These are phyloP conservation scores for Microdochium nivale DNA, from an alignment of 2,329 filamentous ascomycete species.

Conservation along the genomic window DNA sequence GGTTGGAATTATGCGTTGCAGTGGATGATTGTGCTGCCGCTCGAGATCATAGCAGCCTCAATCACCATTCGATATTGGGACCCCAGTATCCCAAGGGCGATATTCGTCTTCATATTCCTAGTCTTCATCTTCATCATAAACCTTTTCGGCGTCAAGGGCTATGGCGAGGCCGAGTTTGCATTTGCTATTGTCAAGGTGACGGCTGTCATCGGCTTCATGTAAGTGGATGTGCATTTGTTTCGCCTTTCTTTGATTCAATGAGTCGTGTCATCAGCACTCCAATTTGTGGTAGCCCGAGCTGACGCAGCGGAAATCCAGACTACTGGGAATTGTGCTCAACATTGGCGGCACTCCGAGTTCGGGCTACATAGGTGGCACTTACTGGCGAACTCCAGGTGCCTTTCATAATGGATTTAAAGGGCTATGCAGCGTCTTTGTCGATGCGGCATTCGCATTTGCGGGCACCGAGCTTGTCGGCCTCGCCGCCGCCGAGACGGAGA, in stretches of 20 bases:
- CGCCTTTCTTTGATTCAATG: too few species aligned
- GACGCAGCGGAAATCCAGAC: constrained; percentile 33
- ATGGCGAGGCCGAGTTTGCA: constrained; percentile 83
- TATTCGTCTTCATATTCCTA: constrained; percentile 80
- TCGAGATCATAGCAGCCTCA: constrained; percentile 81
- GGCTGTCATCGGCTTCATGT: constrained; percentile 85
- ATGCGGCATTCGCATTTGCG: constrained; percentile 67
- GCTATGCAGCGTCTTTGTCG: constrained; percentile 70
- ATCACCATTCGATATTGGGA: constrained; percentile 81
- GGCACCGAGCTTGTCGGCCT: constrained; percentile 71
- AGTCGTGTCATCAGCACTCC: too few species aligned
- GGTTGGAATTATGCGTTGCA: constrained; percentile 90
- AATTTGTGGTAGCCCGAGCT: constrained; percentile 3
- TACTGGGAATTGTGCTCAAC: constrained; percentile 80
- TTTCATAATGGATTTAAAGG: constrained; percentile 79
- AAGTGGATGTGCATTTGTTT: too few species aligned
- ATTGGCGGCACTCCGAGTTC: constrained; percentile 66
- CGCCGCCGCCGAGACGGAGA: constrained; percentile 69
- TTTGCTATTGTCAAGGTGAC: constrained; percentile 81
- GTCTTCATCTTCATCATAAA: constrained; percentile 72
- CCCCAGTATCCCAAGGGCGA: constrained; percentile 51
- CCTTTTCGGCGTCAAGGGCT: constrained; percentile 78
- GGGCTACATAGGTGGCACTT: constrained; percentile 71
- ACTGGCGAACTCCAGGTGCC: constrained; percentile 74
- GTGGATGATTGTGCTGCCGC: constrained; percentile 75